Base-by-base conservation (phyloP, 129 eudicot species). In the Lactuca saligna region DNA sequence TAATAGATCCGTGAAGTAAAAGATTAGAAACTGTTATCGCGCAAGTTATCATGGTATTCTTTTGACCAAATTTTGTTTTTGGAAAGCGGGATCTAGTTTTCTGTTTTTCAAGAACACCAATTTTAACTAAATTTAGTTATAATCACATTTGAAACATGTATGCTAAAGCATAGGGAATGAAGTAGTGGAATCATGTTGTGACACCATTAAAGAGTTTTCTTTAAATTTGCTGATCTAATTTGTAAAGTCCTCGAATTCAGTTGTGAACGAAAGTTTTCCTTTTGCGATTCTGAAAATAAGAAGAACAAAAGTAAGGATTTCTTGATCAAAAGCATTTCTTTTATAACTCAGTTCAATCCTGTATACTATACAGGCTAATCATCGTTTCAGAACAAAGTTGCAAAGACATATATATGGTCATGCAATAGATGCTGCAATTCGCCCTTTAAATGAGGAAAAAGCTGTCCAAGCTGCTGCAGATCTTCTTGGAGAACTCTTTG, bases 381-480 rank as follows among this genome's bases (percentile, higher is more conserved):
- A 91, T 78, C 89, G 97, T 17, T 74, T 91, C 39, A 87, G 80
- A 15, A 91, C 92, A 56, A 85, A 65, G 44, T 13, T 91, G 76
- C 92, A 87, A 80, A 86, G 97, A 57, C 82, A 85, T 9, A 83
- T 87, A 25, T 87, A 91, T 72, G 88, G 95, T 44, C 95, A 67
- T 78, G 89, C 91, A 78, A 87, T 84, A 31, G 78, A 91, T 75
- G 95, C 82, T 31, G 92, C 81, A 16, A 91, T 91, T 75, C 95
- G 95, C 8, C 97, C 97, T 38, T 71, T 91, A 35, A 71, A 91
- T 39, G 95, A 91, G 78, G 97, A 85, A 46, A 85, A 85, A 63
- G 97, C 97, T 63, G 92, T 91, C 39, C 97, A 91, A 78, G 92
- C 88, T 75, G 97, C 97, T 71, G 92, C 92, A 25, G 97, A 91